Evolutionary conservation across 2,329 filamentous ascomycete species (phyloP), one percentile per base, ranked within the genome.

Genomic region (Neofusicoccum ribis): DNA sequence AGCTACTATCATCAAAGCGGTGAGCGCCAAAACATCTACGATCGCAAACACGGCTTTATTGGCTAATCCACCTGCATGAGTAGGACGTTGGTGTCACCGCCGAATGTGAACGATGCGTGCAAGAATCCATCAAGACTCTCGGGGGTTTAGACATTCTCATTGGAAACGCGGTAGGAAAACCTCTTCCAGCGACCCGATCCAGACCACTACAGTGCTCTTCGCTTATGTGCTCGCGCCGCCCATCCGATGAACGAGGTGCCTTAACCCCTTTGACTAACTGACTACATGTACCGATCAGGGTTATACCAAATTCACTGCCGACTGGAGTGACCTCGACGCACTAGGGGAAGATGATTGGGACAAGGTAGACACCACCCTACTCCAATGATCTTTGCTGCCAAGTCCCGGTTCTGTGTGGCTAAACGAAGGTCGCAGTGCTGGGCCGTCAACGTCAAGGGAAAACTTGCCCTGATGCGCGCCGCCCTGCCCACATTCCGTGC

Each of bases 91-190:
- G 85, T 15, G 79, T 81, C 5, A 83, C 85, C 39, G 75, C 79
- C 1, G 89, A 90, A 31, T 86, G 91, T 67, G 76, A 81, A 56
- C 79, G 80, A 0, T 82, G 89, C 0, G 85, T 93, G 0, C 77
- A 83, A 17, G 83, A 88, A 50, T 84, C 86, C 1, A 81, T 88
- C 54, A 77, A 83, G 31, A 77, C 76, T n/a, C 82, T 92, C 68
- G 90, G 89, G 4, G 86, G 88, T 1, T 76, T 95, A n/a, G 91
- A 95, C 77, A 83, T 92, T 46, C 81, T 95, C 51, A 86, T 94
- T 71, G 90, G 89, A 2, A 95, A 95, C 75, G 90, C 89, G 17
- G 85, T 87, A 71, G 52, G 81, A 75, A 43, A 15, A 37, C 8
- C 37, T n/a, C 39, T 31, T 8, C 8, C 23, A 23, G 23, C 23